Base-by-base conservation (phyloP, 768 basidiomycete species). In the Boletus rufocinnamomeus region DNA sequence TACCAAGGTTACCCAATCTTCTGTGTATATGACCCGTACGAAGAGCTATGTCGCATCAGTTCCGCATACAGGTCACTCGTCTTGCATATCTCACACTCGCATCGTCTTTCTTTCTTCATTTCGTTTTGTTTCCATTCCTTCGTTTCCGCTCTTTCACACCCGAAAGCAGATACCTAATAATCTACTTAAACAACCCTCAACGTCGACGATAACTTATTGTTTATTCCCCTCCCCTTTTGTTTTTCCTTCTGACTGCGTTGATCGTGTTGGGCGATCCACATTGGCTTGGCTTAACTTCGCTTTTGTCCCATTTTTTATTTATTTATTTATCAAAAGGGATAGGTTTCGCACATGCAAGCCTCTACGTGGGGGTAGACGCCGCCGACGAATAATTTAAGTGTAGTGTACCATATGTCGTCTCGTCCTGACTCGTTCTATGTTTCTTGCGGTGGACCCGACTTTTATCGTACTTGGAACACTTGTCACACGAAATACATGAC, bases 21-120 rank as follows among this genome's bases (percentile, higher is more conserved):
- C 16, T 43, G 41, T 47, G 38, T 46, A 60, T 47, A 45, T 51
- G 34, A 38, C 30, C 23, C 17, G 17, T 23, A 52, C 40, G 49
- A 67, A 51, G 37, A 50, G 27, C 25, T 45, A 51, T 58, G 50
- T 35, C 23, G 35, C 46, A 41, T 40, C 44, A 4, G 2, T 52
- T 35, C 34, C 17, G 19, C 32, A 21, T 28, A 2, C 50, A 53
- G 14, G 19, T 41, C 50, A 27, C 32, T 34, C 38, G n/a, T 50
- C 16, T 50, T 37, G 38, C 44, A 51, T 34, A 14, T 16, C 11
- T 7, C 35, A 28, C 40, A 11, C 32, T 51, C 30, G 17, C 54
- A 38, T 38, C 40, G 4, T 44, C 43, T 44, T 27, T 44, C 43
- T 44, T 27, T n/a, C n/a, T 11, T 21, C 40, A 11, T 41, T n/a